These are phyloP conservation scores for Aaosphaeria pasadenensis DNA, from an alignment of 2,329 filamentous ascomycete species.

Conservation along the genomic window DNA sequence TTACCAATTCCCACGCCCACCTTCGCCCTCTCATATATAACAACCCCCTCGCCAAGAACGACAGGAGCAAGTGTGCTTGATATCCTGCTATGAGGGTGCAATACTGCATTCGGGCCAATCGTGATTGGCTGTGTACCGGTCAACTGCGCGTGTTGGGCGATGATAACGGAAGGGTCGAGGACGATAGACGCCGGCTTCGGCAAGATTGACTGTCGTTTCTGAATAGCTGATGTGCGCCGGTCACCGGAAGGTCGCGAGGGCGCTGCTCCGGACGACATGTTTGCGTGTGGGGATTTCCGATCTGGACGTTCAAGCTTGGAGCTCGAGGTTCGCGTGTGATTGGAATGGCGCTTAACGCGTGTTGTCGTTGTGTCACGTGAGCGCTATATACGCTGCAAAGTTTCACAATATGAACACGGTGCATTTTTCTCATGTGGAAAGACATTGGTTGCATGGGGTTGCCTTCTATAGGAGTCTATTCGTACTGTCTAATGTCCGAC, in stretches of 20 bases:
- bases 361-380: too few relatives aligned
- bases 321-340: too few relatives aligned
- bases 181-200: slow-evolving; percentile 36
- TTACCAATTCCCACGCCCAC: slow-evolving; percentile 36
- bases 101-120: slow-evolving; percentile 71
- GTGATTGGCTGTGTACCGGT: slow-evolving; percentile 76
- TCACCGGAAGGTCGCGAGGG: slow-evolving; percentile 17
- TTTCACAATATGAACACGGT: too few relatives aligned
- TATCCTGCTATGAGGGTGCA: slow-evolving; percentile 76
- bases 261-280: slow-evolving; percentile 3
- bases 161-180: slow-evolving; percentile 47
- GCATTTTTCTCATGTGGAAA: too few relatives aligned
- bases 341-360: too few relatives aligned
- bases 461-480: too few relatives aligned
- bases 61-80: slow-evolving; percentile 42
- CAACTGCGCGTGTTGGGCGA: slow-evolving; percentile 47
- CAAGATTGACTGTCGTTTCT: slow-evolving; percentile 36
- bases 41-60: slow-evolving; percentile 54
- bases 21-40: slow-evolving; percentile 67
- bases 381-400: too few relatives aligned
- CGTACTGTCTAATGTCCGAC: too few relatives aligned
- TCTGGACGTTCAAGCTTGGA: too few relatives aligned
- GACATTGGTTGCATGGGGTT: too few relatives aligned
- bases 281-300: too few relatives aligned
- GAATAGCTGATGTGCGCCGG: slow-evolving; percentile 27